Base-by-base conservation (phyloP, 176 grass and related monocot species). In the Raddia distichophylla region DNA sequence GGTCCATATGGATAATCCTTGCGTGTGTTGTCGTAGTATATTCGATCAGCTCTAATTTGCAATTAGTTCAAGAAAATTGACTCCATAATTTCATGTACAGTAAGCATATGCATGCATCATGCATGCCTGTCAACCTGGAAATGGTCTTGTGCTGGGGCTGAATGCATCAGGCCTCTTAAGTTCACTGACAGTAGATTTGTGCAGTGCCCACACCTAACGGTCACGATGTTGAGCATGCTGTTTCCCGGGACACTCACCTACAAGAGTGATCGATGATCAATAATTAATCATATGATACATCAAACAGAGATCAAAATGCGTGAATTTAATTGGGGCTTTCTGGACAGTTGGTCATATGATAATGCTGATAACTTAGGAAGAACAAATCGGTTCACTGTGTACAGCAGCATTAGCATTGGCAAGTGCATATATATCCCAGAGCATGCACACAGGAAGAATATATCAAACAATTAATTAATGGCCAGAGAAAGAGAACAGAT, bases 211-310 rank as follows among this genome's bases (percentile, higher is more conserved):
- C 91, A 92, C 48, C 91, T 64, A 22, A 92, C 91, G 2, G 91
- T 89, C 49, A 92, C 87, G 2, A 84, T 81, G 65, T 49, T 89
- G 6, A 89, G 65, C 84, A 92, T 76, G 66, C 84, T 89, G 6
- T 92, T 92, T 12, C 87, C 87, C 2, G 91, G 91, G 40, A 92
- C 87, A 76, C 87, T 92, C 17, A 92, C 91, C 91, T 92, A 76
- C 66, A 58, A 16, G 8, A 71, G 20, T 71, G 56, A 35, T 17
- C 43, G 42, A 18, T 16, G 33, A 46, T 0, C 5, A 60, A 32
- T 77, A n/a, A 0, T 55, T 56, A 22, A 18, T 40, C 60, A 50
- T 9, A 40, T 40, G 37, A 40, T 40, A 27, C 42, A 69, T 13
- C 13, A 71, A 56, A 17, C 10, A 65, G 11, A 62, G 4, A 33